Evolutionary conservation across 1,284 basidiomycete species (phyloP).

Genomic region (Psilocybe mexicana): DNA sequence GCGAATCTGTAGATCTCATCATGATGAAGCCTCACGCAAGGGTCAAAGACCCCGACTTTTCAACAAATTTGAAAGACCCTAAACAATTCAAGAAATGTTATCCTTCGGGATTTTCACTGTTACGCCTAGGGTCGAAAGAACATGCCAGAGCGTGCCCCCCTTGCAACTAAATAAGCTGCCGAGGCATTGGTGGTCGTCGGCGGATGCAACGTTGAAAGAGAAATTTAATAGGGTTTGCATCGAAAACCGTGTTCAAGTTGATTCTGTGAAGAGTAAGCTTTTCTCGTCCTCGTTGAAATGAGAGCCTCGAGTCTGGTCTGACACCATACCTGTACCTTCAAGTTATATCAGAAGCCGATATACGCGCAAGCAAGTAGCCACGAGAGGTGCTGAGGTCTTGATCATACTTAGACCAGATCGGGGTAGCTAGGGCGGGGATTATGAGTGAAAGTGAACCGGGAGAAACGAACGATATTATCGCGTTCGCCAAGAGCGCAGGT

Average conservation of each 20-base stretch:
- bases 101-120: conserved; percentile 13
- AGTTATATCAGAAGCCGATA: conserved; percentile 38
- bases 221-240: conserved; percentile 23
- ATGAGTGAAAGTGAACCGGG: background rate
- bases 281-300: conserved; percentile 31
- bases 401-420: conserved; percentile 42
- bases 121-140: conserved; percentile 16
- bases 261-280: conserved; percentile 23
- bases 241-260: conserved; percentile 20
- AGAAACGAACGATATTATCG: conserved; percentile 14
- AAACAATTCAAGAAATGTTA: conserved; percentile 12
- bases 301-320: conserved; percentile 24
- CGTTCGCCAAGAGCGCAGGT: conserved; percentile 43
- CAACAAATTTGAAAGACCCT: conserved; percentile 12
- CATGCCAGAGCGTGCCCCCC: conserved; percentile 11
- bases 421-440: conserved; percentile 35
- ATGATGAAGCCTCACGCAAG: conserved; percentile 18
- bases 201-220: conserved; percentile 34
- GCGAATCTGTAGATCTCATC: conserved; percentile 14
- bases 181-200: conserved; percentile 22
- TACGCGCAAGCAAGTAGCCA: conserved; percentile 37
- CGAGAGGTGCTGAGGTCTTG: conserved; percentile 40
- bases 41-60: conserved; percentile 21
- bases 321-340: conserved; percentile 15
- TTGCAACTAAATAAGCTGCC: conserved; percentile 24